These are phyloP conservation scores for Balakata baccata DNA, from an alignment of 345 rosid species.

Conservation along the genomic window DNA sequence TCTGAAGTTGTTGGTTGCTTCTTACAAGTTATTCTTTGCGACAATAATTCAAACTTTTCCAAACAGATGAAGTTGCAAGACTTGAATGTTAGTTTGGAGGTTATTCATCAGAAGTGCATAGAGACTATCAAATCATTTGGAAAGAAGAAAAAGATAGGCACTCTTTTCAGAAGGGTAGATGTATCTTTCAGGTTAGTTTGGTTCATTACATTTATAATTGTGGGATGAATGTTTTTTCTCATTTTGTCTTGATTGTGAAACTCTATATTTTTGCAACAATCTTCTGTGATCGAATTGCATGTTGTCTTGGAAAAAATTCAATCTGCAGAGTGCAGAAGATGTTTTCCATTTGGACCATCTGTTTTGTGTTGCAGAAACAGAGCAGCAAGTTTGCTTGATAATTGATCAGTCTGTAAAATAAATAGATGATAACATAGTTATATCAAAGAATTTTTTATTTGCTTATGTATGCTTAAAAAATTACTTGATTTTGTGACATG, in stretches of 20 bases:
- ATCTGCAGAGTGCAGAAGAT: no score
- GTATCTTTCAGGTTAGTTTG: conserved; percentile 65
- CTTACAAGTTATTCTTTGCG: conserved; percentile 19
- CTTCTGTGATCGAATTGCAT: no score
- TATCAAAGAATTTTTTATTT: no score
- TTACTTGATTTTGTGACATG: no score
- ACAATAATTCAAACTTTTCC: conserved; percentile 23
- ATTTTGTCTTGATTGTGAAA: no score
- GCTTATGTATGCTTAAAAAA: no score
- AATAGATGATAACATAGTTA: background rate
- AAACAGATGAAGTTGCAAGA: conserved; percentile 52
- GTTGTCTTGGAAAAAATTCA: no score
- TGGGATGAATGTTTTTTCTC: background rate
- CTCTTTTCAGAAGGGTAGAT: conserved; percentile 41
- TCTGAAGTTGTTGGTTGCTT: conserved; percentile 4
- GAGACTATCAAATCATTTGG: conserved; percentile 46
- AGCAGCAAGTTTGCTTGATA: background rate
- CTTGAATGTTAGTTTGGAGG: conserved; percentile 51
- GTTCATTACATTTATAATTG: conserved; percentile 2
- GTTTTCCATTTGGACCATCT: no score
- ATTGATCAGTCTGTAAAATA: background rate
- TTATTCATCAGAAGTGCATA: conserved; percentile 62
- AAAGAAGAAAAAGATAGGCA: conserved; percentile 64
- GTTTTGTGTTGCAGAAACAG: no score
- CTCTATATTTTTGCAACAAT: no score